Evolutionary conservation across 163 green algal genomes (phyloP).

Genomic region (Chlorella variabilis): DNA sequence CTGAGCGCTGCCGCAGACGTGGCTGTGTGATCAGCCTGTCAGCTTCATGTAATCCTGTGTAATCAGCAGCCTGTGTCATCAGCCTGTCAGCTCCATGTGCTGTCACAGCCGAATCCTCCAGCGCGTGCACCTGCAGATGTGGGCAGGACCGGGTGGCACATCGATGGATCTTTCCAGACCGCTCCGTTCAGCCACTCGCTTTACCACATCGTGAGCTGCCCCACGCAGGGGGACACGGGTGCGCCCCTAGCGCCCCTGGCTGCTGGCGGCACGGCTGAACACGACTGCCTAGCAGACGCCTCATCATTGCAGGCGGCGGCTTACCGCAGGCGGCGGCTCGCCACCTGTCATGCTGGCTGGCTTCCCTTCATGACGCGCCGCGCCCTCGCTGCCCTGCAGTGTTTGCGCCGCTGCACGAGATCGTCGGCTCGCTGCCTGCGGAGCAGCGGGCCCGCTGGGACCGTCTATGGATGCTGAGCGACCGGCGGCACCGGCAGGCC

Average conservation of each 20-base stretch:
- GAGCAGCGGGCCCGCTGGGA: slow-evolving; percentile 49
- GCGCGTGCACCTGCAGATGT: slow-evolving; percentile 36
- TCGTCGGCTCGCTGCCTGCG: slow-evolving; percentile 29
- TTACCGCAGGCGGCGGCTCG: too few species aligned
- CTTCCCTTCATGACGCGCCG: too few species aligned
- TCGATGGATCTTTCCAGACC: slow-evolving; percentile 57
- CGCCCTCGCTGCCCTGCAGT: slow-evolving; percentile 31
- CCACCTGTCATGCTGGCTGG: too few species aligned
- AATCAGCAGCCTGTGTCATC: too few species aligned
- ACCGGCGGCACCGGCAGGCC: slow-evolving; percentile 35
- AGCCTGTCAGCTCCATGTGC: too few species aligned
- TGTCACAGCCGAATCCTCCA: too few species aligned
- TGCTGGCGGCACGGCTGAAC: too few species aligned
- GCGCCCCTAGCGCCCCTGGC: neutral
- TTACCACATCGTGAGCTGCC: slow-evolving; percentile 57
- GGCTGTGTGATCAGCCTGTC: neutral
- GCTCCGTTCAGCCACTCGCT: slow-evolving; percentile 51
- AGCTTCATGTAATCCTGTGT: too few species aligned
- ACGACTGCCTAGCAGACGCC: too few species aligned
- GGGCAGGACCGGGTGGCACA: slow-evolving; percentile 60
- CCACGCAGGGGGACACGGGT: slow-evolving; percentile 22
- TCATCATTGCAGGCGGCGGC: too few species aligned
- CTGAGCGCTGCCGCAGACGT: too few species aligned
- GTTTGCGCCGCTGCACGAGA: slow-evolving; percentile 51
- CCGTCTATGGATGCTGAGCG: slow-evolving; percentile 52